Evolutionary conservation across 495 filamentous ascomycete species (phyloP), one percentile per base, ranked within the genome.

Genomic region (Podospora pseudopauciseta): DNA sequence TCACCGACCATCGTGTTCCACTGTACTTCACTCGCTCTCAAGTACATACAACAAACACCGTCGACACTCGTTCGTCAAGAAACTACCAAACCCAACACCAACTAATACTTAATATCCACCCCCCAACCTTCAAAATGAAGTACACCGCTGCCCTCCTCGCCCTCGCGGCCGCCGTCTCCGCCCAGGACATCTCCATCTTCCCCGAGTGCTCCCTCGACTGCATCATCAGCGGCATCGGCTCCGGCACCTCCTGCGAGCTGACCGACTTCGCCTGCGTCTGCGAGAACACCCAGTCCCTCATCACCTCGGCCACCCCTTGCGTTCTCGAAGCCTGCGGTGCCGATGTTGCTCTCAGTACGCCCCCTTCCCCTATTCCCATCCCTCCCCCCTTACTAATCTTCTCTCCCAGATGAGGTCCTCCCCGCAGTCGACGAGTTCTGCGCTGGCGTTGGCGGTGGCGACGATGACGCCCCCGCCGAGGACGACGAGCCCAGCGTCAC

Each of bases 211-310:
- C 78, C 16, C 71, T 71, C 3, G 56, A 68, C 13, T 83, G 81
- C 73, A 81, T 85, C 70, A 65, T 54, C 60, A 34, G 67, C 4
- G 73, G 77, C 57, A 73, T 81, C 62, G 66, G 55, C 44, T 54
- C 70, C 55, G 66, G 75, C 64, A 80, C 80, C 34, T 74, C 68
- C 53, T 84, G 82, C 74, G 67, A 44, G 23, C 30, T 53, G 30
- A 70, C 67, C 64, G 82, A 85, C 76, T 78, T 76, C 70, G 57
- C 70, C 55, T 85, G 83, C 75, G 77, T 81, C 69, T 85, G 83
- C 76, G 63, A 60, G 44, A 73, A 81, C 68, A 70, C 75, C 55
- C 70, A 75, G 34, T 56, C 68, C 32, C 67, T 84, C 56, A 72
- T 73, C 23, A 9, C 63, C 6, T 70, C 65, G 15, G 81, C 79